A percentile compares a stretch with the other conserved stretches of the same genome.
phyloP scores from a whole-genome alignment of 1,139 yeast species.

The Ogataea hybrid region DNA sequence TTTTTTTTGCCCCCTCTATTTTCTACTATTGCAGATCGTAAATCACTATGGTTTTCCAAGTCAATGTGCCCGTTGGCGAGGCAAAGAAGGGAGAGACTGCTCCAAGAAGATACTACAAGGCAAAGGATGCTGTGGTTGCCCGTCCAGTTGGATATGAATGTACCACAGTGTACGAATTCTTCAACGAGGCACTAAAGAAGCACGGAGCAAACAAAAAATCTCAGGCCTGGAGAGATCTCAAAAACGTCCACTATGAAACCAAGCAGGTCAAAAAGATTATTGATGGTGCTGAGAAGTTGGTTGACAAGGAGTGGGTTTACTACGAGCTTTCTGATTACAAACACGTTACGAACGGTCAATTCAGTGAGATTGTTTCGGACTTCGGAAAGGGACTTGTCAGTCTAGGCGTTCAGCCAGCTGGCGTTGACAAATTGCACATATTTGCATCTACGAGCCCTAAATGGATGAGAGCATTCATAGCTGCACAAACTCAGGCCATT shows the following conservation, averaged over 20 bases:
- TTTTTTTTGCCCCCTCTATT: neutral
- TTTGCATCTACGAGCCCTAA: slow-evolving; percentile 82
- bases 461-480: slow-evolving; percentile 90
- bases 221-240: slow-evolving; percentile 79
- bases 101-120: slow-evolving; percentile 73
- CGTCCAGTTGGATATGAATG: slow-evolving; percentile 57
- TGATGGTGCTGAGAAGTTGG: slow-evolving; percentile 69
- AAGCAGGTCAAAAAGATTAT: slow-evolving; percentile 73
- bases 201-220: slow-evolving; percentile 51
- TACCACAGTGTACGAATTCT: slow-evolving; percentile 67
- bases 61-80: slow-evolving; percentile 72
- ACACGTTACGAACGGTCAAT: slow-evolving; percentile 60
- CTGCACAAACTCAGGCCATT: slow-evolving; percentile 71
- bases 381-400: slow-evolving; percentile 75
- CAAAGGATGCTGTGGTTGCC: slow-evolving; percentile 52
- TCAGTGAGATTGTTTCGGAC: slow-evolving; percentile 46
- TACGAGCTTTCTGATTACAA: slow-evolving; percentile 77
- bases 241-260: slow-evolving; percentile 71
- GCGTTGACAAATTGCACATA: slow-evolving; percentile 67
- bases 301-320: slow-evolving; percentile 84
- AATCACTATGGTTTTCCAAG: slow-evolving; percentile 28
- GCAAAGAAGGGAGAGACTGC: slow-evolving; percentile 88
- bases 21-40: slow-evolving; percentile 1
- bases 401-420: slow-evolving; percentile 68
- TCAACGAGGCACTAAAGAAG: slow-evolving; percentile 60